Evolutionary conservation across 805 yeast species (phyloP).

Genomic region (Cyberlindnera suaveolens): DNA sequence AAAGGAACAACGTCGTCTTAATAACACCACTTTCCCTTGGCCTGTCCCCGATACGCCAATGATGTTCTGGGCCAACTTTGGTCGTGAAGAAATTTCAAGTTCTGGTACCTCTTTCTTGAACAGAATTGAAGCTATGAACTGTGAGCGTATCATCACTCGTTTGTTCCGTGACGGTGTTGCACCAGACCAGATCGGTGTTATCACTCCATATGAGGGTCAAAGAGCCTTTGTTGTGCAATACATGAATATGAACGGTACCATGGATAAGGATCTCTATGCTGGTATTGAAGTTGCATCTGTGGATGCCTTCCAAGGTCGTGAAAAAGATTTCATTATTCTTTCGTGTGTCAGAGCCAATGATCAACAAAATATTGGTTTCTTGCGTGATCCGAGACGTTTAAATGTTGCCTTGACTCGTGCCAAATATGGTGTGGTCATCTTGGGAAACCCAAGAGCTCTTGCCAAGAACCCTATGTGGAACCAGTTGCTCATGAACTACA

Average conservation of each 20-base stretch:
- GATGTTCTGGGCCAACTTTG: slow-evolving; percentile 93
- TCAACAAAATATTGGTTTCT: slow-evolving; percentile 69
- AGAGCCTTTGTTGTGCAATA: slow-evolving; percentile 74
- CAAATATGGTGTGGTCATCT: slow-evolving; percentile 67
- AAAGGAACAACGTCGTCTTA: slow-evolving; percentile 55
- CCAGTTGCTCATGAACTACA: slow-evolving; percentile 64
- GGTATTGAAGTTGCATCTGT: slow-evolving; percentile 87
- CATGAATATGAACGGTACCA: slow-evolving; percentile 64
- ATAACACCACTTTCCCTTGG: slow-evolving; percentile 76
- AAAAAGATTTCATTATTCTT: slow-evolving; percentile 72
- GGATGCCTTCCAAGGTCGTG: slow-evolving; percentile 94
- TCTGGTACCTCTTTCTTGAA: slow-evolving; percentile 79
- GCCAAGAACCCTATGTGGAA: slow-evolving; percentile 73
- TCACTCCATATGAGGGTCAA: slow-evolving; percentile 95
- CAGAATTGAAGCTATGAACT: slow-evolving; percentile 84
- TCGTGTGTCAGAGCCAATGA: slow-evolving; percentile 82
- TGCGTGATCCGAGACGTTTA: slow-evolving; percentile 78
- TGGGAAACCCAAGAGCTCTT: slow-evolving; percentile 81
- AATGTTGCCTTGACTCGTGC: slow-evolving; percentile 91
- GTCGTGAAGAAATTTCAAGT: slow-evolving; percentile 81
- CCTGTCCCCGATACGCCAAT: slow-evolving; percentile 79
- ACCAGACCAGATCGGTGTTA: slow-evolving; percentile 83
- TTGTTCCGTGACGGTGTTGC: slow-evolving; percentile 71
- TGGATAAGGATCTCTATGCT: slow-evolving; percentile 57
- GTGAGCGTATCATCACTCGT: slow-evolving; percentile 69